These are phyloP conservation scores for Margaritispora aquatica DNA, from an alignment of 495 filamentous ascomycete genomes.

Conservation along the genomic window DNA sequence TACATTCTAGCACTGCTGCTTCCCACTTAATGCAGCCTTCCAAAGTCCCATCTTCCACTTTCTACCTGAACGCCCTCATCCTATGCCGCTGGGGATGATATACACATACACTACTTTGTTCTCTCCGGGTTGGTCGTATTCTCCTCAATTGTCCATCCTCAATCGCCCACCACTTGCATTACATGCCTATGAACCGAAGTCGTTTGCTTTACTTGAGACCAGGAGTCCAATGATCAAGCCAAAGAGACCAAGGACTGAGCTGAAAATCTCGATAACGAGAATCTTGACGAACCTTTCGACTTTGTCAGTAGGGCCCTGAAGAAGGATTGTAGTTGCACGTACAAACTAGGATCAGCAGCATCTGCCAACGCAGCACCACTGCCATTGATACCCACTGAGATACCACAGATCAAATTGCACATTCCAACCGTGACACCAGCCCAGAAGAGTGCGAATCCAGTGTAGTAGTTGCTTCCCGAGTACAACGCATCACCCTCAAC, in stretches of 20 bases:
- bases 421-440: conserved; percentile 84
- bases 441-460: conserved; percentile 97
- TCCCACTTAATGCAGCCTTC: conserved; percentile 3
- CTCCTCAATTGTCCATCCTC: too few relatives aligned
- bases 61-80: conserved; percentile 25
- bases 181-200: conserved; percentile 44
- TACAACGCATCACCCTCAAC: conserved; percentile 47
- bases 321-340: conserved; percentile 31
- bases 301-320: conserved; percentile 20
- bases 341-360: conserved; percentile 89
- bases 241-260: conserved; percentile 95
- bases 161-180: too few relatives aligned
- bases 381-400: conserved; percentile 96
- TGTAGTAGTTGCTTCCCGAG: conserved; percentile 74
- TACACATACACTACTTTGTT: conserved; percentile 13
- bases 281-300: conserved; percentile 86
- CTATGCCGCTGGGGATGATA: conserved; percentile 4
- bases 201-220: conserved; percentile 70
- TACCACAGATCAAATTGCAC: conserved; percentile 93
- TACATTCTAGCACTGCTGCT: conserved; percentile 2
- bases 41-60: conserved; percentile 1
- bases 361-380: conserved; percentile 94
- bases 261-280: conserved; percentile 98
- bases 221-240: conserved; percentile 92
- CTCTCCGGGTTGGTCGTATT: background rate